Evolutionary conservation across 768 basidiomycete genomes (phyloP).

Genomic region (Pholiota molesta): DNA sequence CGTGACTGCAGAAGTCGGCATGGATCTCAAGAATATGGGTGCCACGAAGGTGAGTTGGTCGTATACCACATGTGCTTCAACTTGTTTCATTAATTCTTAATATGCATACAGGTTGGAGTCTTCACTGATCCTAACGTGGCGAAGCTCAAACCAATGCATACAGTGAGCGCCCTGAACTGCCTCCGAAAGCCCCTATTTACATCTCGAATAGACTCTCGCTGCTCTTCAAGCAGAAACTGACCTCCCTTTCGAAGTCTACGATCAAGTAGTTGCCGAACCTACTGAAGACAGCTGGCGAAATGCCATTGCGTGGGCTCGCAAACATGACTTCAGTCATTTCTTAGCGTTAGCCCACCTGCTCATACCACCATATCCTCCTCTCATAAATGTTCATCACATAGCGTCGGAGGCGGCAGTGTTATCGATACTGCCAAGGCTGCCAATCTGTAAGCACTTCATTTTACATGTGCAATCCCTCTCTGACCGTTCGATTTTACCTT

Average conservation of each 20-base stretch:
- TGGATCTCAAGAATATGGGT: constrained; percentile 94
- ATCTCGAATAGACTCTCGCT: constrained; percentile 59
- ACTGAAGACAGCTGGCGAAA: constrained; percentile 89
- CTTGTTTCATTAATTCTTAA: background rate
- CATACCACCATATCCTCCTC: background rate
- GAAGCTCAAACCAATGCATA: constrained; percentile 80
- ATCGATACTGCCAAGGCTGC: constrained; percentile 97
- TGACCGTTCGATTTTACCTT: constrained; percentile 4
- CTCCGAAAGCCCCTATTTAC: constrained; percentile 2
- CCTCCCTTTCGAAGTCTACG: constrained; percentile 81
- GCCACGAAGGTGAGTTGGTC: constrained; percentile 66
- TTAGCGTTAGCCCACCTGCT: constrained; percentile 63
- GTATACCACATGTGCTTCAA: too few relatives aligned
- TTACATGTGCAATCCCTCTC: background rate
- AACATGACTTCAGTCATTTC: constrained; percentile 92
- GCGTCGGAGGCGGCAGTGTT: constrained; percentile 91
- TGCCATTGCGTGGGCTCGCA: constrained; percentile 86
- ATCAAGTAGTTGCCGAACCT: constrained; percentile 84
- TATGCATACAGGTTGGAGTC: constrained; percentile 73
- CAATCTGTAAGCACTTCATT: constrained; percentile 63
- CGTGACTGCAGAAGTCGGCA: constrained; percentile 87
- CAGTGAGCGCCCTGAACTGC: constrained; percentile 46
- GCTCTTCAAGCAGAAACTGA: constrained; percentile 79
- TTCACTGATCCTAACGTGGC: constrained; percentile 91
- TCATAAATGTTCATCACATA: constrained; percentile 28